phyloP scores from a whole-genome alignment of 768 basidiomycete species.

The Phanerochaete carnosa region DNA sequence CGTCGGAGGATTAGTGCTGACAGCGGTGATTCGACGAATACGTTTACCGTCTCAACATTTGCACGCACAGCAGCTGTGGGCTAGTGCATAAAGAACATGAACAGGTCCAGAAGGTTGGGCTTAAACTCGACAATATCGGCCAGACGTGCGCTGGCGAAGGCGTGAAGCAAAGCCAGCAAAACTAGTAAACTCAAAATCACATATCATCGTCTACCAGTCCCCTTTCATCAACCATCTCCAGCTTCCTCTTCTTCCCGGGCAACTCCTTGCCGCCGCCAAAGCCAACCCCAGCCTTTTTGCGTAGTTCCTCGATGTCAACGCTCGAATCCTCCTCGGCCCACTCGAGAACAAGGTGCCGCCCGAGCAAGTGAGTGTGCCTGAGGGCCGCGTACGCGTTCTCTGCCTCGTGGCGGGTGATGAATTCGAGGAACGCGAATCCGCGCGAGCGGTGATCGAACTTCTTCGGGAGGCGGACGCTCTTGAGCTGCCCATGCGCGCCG shows the following conservation, averaged over 20 bases:
- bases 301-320: constrained; percentile 69
- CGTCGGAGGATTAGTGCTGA: too few species aligned
- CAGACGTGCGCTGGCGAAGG: too few species aligned
- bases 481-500: constrained; percentile 83
- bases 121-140: too few species aligned
- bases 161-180: too few species aligned
- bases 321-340: constrained; percentile 83
- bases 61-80: too few species aligned
- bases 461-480: constrained; percentile 90
- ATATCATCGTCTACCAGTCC: constrained; percentile 20
- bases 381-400: constrained; percentile 84
- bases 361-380: constrained; percentile 92
- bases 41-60: too few species aligned
- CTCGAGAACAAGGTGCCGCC: constrained; percentile 90
- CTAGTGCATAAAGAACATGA: too few species aligned
- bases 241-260: constrained; percentile 75
- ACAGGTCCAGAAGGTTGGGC: too few species aligned
- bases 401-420: constrained; percentile 85
- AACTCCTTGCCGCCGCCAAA: constrained; percentile 65
- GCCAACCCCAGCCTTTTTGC: constrained; percentile 79
- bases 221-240: constrained; percentile 40
- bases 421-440: constrained; percentile 97
- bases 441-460: constrained; percentile 87
- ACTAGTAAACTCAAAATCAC: not conserved
- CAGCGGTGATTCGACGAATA: too few species aligned